Base-by-base conservation (phyloP, 129 eudicot genomes). In the carrot (Daucus carota) region DNA sequence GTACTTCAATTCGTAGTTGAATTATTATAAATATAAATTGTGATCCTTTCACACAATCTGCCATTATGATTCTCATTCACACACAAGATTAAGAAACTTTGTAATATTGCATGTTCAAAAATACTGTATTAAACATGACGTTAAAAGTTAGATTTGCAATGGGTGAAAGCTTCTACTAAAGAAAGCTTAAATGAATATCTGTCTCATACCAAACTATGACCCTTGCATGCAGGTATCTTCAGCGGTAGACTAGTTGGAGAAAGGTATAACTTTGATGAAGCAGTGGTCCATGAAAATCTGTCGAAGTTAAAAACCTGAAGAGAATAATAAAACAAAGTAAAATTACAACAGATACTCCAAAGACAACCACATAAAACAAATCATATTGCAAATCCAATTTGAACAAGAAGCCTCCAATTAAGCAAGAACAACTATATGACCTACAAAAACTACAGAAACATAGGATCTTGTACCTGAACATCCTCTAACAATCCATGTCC, bases 201-300 rank as follows among this genome's bases (percentile, higher is more conserved):
- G 28, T 47, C 31, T 42, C 46, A 60, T 92, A 94, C 99, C 99
- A 94, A 83, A 79, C 90, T 68, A 81, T 94, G 99, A 68, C 97
- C 99, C 85, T 84, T 89, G 96, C 99, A 94, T 48, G 97, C 90
- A 3, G 99, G 99, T 72, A 94, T 89, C 89, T 94, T 94, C 73
- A 94, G 80, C 13, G 96, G 90, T 73, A 94, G 93, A 83, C 93
- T 91, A 57, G 97, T 87, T 2, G 97, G 99, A 73, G 99, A 94
- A 74, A 94, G 89, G 85, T 91, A 91, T 34, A 91, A 85, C 79
- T 93, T 94, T 73, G 99, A 94, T 63, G 98, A 87, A 80, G 97
- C 90, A 70, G 88, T 77, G 11, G 93, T 83, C 99, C 99, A 94
- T 8, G 96, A 86, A 79, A 84, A 87, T 62, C 88, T 78, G 22